Evolutionary conservation across 1,284 basidiomycete genomes (phyloP), one percentile per base, ranked within the genome.

Genomic region (Cutaneotrichosporon cutaneum): DNA sequence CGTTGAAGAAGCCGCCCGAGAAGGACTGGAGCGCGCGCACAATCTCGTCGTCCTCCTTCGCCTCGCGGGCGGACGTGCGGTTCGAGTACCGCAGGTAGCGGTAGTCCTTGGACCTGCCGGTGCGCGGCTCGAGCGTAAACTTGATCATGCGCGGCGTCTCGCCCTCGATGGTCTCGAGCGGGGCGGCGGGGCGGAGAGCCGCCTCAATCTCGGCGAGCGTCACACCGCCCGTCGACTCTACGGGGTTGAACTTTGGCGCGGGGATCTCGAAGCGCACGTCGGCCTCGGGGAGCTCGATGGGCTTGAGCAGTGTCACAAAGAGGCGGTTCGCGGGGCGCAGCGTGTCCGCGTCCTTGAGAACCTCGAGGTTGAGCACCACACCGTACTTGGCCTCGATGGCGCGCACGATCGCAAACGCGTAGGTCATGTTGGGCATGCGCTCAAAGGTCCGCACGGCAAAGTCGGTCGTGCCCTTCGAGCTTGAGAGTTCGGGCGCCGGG

Each of bases 361-460:
- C 52, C 8, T 62, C 51, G 18, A 76, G 42, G 11, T 58, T 30
- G 24, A 73, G 27, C 16, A 73, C 57, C 0, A 65, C 55, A 14
- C 73, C 73, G 24, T 72, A 63, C 44, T 67, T 68, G 22, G 58
- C 33, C 61, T 76, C 74, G 16, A 73, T 62, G 1, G 69, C 68
- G 47, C 67, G 65, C 27, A 75, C 52, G 10, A 76, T 67, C 11
- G 71, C 67, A 30, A 72, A 65, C 13, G 68, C 61, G 26, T 76
- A 68, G 3, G 67, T 54, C 11, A 71, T 51, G 6, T 65, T 64
- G 3, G 63, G 58, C 18, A 71, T 63, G 5, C 35, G 47, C 26
- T 66, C 62, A 55, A 67, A 62, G 5, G 61, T 53, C 13, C 58
- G 55, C 39, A 75, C 54, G 13, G 61, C 55, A 16, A 74, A 60